A percentile compares a stretch with the other conserved stretches of the same genome.
phyloP scores from a whole-genome alignment of 768 basidiomycete species.

The Leccinellum albellum region DNA sequence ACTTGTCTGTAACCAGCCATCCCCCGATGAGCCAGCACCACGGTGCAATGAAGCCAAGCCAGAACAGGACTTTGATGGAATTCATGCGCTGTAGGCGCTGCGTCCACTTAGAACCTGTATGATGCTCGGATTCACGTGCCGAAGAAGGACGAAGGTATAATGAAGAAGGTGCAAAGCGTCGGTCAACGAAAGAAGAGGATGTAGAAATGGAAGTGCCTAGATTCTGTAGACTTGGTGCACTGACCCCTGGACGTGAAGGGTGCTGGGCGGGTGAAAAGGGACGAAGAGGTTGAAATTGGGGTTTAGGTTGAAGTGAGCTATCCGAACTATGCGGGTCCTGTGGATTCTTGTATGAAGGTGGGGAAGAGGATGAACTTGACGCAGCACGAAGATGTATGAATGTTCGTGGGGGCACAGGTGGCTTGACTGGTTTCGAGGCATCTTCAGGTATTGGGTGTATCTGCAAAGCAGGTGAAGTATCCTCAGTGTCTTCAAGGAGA shows the following conservation, averaged over 20 bases:
- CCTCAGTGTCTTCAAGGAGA: conserved; percentile 11
- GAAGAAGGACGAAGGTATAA: conserved; percentile 34
- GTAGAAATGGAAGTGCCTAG: conserved; percentile 29
- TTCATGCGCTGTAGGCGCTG: conserved; percentile 13
- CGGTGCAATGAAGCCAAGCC: conserved; percentile 69
- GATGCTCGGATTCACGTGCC: conserved; percentile 30
- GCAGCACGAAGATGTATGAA: conserved; percentile 12
- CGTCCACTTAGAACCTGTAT: conserved; percentile 13
- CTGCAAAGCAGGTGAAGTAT: conserved; percentile 4
- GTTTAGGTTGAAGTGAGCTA: conserved; percentile 9
- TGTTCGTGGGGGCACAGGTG: conserved; percentile 19
- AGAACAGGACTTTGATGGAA: conserved; percentile 61
- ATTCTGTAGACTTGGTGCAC: conserved; percentile 28
- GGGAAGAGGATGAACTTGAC: conserved; percentile 19
- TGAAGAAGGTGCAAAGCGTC: conserved; percentile 46
- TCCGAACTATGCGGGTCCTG: conserved; percentile 17
- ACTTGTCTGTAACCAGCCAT: conserved; percentile 47
- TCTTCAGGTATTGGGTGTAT: conserved; percentile 1
- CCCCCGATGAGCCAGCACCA: conserved; percentile 77
- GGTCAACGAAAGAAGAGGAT: conserved; percentile 50
- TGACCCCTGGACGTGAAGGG: conserved; percentile 11
- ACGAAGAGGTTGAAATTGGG: conserved; percentile 12
- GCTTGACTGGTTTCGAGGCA: conserved; percentile 11
- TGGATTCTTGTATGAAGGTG: conserved; percentile 25
- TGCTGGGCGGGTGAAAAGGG: conserved; percentile 3